Evolutionary conservation across 1,139 yeast genomes (phyloP), one percentile per base, ranked within the genome.

Genomic region (Suhomyces bokatorum): DNA sequence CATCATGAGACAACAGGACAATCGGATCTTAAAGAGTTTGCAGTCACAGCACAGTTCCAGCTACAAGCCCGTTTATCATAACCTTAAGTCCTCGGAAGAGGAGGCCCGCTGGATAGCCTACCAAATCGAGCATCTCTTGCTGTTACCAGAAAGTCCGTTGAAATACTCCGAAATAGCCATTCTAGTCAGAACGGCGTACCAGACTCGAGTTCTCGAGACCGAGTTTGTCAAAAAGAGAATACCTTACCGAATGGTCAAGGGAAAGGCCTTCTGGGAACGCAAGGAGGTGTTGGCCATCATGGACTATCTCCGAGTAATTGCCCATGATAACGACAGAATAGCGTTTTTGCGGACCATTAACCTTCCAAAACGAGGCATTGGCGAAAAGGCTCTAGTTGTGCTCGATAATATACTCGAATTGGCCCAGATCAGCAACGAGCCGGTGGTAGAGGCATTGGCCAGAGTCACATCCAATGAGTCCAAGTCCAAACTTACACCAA

Each of bases 191-290:
- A 73, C 86, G 1, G 73, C 84, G 20, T 70, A 71, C 55, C 79
- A 80, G 62, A 75, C 87, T 15, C 59, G 81, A 50, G 68, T 63
- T 2, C 67, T 89, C 9, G 97, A 90, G 57, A 75, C 75, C 31
- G 85, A 79, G 26, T 64, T 91, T 16, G 70, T 80, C 1, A 69
- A 65, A 39, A 66, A 67, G 4, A 64, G 74, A 8, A 75, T 91
- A 9, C 91, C 95, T 0, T 87, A 87, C 56, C 63, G 64, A 12
- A 75, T 90, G 55, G 71, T 85, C 1, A 80, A 84, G 42, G 97
- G 97, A 0, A 71, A 73, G 41, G 84, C 88, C 1, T 87, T 89
- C 56, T 87, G 95, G 91, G 90, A 87, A 34, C 66, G 87, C 30
- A 78, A 77, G 46, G 96, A 88, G 58, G 83, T 88, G 12, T 68